Evolutionary conservation across 345 rosid species (phyloP).

Genomic region (Populus nigra): DNA sequence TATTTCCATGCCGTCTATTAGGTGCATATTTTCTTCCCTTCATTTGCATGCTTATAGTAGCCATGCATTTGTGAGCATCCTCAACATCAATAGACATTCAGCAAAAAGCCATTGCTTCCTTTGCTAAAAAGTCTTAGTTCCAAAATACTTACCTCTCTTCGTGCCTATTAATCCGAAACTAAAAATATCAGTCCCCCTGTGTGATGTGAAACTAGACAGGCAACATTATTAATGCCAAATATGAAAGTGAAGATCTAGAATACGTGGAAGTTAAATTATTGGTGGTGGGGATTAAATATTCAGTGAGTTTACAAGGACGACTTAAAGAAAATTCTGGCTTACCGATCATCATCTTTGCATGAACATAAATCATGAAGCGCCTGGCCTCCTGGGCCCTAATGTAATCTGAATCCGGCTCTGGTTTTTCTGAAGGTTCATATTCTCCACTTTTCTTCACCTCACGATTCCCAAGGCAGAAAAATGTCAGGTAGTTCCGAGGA

Average conservation of each 20-base stretch:
- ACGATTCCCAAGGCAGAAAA: constrained; percentile 93
- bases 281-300: not conserved
- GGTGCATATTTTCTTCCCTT: not conserved
- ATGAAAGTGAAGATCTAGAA: not conserved
- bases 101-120: not conserved
- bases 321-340: constrained; percentile 8
- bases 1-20: not conserved
- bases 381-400: constrained; percentile 88
- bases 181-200: not conserved
- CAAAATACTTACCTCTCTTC: not conserved
- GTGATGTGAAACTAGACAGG: not conserved
- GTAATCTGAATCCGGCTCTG: constrained; percentile 84
- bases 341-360: constrained; percentile 99
- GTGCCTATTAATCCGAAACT: not conserved
- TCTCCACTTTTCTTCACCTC: constrained; percentile 87
- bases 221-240: not conserved
- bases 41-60: not conserved
- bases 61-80: not conserved
- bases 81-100: not conserved
- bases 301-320: not conserved
- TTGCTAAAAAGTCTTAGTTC: not conserved
- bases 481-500: constrained; percentile 82
- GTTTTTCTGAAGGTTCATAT: constrained; percentile 75
- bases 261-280: not conserved
- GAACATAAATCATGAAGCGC: constrained; percentile 98